phyloP scores from a whole-genome alignment of 345 rosid genomes.

The Mercurialis annua region DNA sequence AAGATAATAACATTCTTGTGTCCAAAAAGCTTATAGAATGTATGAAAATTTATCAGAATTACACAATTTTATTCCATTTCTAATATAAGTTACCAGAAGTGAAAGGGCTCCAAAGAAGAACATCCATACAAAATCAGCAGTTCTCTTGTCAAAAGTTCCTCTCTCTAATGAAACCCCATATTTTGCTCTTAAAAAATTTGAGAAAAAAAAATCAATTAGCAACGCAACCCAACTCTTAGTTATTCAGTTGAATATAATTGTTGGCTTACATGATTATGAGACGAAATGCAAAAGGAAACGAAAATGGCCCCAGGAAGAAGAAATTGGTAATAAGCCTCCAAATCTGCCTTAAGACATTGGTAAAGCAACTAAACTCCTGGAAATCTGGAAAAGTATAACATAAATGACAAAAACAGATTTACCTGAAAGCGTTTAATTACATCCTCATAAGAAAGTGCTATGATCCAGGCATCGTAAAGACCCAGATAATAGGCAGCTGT shows the following conservation, averaged over 20 bases:
- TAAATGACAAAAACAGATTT: neutral
- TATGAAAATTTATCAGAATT: neutral
- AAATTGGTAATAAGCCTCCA: conserved; percentile 66
- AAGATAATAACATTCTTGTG: neutral
- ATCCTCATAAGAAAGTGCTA: conserved; percentile 46
- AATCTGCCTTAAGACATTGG: conserved; percentile 28
- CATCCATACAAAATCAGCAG: conserved; percentile 72
- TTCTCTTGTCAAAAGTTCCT: conserved; percentile 64
- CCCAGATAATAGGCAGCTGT: conserved; percentile 40
- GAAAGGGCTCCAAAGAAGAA: conserved; percentile 61
- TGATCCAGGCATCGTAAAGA: conserved; percentile 33
- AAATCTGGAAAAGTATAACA: neutral
- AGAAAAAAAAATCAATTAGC: neutral
- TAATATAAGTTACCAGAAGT: conserved; percentile 41
- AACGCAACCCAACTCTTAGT: neutral
- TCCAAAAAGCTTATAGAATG: no score
- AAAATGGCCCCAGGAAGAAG: conserved; percentile 56
- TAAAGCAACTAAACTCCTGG: neutral
- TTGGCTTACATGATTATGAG: conserved; percentile 47
- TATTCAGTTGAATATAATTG: neutral
- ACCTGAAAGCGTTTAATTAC: conserved; percentile 56
- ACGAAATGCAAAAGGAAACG: conserved; percentile 47
- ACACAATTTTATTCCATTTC: neutral
- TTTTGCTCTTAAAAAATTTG: conserved; percentile 52
- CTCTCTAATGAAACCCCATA: conserved; percentile 60